Base-by-base conservation (phyloP, 345 rosid genomes). In the Ailanthus altissimus region DNA sequence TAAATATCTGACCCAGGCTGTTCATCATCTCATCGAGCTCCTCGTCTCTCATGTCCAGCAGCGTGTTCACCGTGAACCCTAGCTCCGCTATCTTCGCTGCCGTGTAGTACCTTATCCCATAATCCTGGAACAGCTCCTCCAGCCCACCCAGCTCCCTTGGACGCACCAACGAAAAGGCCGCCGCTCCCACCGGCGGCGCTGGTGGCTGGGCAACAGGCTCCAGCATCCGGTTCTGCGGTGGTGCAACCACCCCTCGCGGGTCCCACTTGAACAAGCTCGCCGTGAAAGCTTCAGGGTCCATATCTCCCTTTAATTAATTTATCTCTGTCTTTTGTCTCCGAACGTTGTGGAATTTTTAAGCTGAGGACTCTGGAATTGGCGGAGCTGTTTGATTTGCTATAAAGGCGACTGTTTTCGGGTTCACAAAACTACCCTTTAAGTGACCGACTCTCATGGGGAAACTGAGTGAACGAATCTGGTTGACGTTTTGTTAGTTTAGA, bases 21-120 rank as follows among this genome's bases (percentile, higher is more conserved):
- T 91, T 93, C 97, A 96, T 96, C 99, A 96, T 96, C 75, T 96
- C 99, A 5, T 96, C 99, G 5, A 96, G 87, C 89, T 96, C 99
- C 78, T 92, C 99, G 32, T 96, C 99, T 73, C 75, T 92, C 99
- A 96, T 96, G 71, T 88, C 89, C 73, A 96, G 71, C 3, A 96
- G 92, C n/a, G 99, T 96, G 77, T 86, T 96, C 47, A 87, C 97
- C 13, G 99, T 96, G 80, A 96, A 96, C 45, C 99, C 99, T 51
- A 96, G 81, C 87, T 96, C 99, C 0, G 98, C 95, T 73, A 96
- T 93, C 84, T 89, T 96, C 25, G 94, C 90, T 16, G 94, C 93
- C 46, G 99, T 96, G 85, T 85, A 88, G 78, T 90, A 91, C 68
- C 99, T 81, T 43, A 95, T 83, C 5, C 99, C 99, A 67, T 95